A percentile compares a stretch with the other conserved stretches of the same genome.
Conservation (phyloP, 306 rosid genomes). For the Cicer pinnatifidum region DNA sequence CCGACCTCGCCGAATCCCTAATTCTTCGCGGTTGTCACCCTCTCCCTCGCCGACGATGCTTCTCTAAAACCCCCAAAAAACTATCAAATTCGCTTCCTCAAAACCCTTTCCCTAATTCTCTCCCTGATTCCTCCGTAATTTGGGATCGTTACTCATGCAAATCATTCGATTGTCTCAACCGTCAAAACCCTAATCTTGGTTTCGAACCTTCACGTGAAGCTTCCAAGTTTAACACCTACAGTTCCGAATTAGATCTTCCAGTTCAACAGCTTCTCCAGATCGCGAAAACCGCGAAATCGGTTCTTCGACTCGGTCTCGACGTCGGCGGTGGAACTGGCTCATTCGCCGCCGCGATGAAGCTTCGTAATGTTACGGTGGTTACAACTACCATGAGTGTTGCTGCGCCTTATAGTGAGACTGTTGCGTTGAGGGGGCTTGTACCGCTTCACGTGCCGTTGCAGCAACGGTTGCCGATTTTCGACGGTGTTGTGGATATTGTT, state of each 20-base stretch:
- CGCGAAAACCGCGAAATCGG: slow-evolving; percentile 64
- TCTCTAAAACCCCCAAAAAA: slow-evolving; percentile 69
- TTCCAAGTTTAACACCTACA: slow-evolving; percentile 51
- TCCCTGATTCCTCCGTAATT: slow-evolving; percentile 62
- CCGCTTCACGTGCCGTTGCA: slow-evolving; percentile 92
- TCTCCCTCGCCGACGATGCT: slow-evolving; percentile 96
- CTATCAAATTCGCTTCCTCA: slow-evolving; percentile 57
- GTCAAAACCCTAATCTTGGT: slow-evolving; percentile 63
- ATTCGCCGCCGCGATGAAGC: slow-evolving; percentile 85
- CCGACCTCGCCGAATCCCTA: slow-evolving; percentile 70
- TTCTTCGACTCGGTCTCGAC: slow-evolving; percentile 77
- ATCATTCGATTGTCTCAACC: slow-evolving; percentile 69
- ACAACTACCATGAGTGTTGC: slow-evolving; percentile 87
- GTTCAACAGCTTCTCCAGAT: slow-evolving; percentile 74
- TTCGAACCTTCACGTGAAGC: slow-evolving; percentile 58
- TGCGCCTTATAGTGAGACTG: slow-evolving; percentile 80
- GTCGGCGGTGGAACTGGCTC: slow-evolving; percentile 89
- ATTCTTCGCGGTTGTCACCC: slow-evolving; percentile 94
- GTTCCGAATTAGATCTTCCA: slow-evolving; percentile 82
- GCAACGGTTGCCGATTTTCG: slow-evolving; percentile 86
- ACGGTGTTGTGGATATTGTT: slow-evolving; percentile 84
- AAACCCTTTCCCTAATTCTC: slow-evolving; percentile 59
- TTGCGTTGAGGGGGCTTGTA: slow-evolving; percentile 77
- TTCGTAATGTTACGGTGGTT: slow-evolving; percentile 69
- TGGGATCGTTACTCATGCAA: slow-evolving; percentile 81